Evolutionary conservation across 2,329 filamentous ascomycete genomes (phyloP), one percentile per base, ranked within the genome.

Genomic region (Tolypocladium inflatum): DNA sequence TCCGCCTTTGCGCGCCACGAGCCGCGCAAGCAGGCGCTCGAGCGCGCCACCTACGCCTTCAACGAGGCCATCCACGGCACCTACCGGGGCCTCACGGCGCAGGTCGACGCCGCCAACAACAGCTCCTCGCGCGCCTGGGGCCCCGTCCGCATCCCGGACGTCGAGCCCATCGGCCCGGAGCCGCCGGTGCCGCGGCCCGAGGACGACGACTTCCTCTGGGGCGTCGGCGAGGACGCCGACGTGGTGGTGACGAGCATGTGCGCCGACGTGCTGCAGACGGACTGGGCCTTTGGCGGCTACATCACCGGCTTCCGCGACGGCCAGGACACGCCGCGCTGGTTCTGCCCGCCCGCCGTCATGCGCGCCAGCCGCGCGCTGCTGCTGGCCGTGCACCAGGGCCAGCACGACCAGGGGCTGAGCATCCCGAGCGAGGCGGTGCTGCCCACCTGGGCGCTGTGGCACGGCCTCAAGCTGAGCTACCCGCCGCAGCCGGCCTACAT

Each of bases 21-120:
- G 64, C 81, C 82, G 0, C 74, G 82, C 43, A 83, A 83, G 65
- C 77, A 82, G 42, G 73, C 83, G 9, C 83, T 82, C 77, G 82
- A 85, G 66, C 77, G 82, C 39, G 79, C 80, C 64, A 77, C 77
- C 59, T 78, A 79, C 38, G 80, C 79, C 69, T 83, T 83, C 67
- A 73, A 83, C 57, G 80, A 80, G 4, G 70, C 71, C 52, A 66
- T 78, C 23, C 80, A 83, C 61, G 79, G 80, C 55, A 70, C 73
- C 54, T 84, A 77, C 63, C 66, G 75, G 26, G 67, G 73, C 4
- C 78, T 78, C 64, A 67, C 75, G 51, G 13, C 30, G n/a, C 45
- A 55, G 37, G 60, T 64, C 21, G 55, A 69, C 61, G 45, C 54
- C 37, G 63, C 63, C 55, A 67, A 68, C 63, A 55, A 62, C 11